A percentile compares a stretch with the other conserved stretches of the same genome.
Conservation (phyloP, 1,139 yeast species). For the Spencermartinsiella ligniputridi region DNA sequence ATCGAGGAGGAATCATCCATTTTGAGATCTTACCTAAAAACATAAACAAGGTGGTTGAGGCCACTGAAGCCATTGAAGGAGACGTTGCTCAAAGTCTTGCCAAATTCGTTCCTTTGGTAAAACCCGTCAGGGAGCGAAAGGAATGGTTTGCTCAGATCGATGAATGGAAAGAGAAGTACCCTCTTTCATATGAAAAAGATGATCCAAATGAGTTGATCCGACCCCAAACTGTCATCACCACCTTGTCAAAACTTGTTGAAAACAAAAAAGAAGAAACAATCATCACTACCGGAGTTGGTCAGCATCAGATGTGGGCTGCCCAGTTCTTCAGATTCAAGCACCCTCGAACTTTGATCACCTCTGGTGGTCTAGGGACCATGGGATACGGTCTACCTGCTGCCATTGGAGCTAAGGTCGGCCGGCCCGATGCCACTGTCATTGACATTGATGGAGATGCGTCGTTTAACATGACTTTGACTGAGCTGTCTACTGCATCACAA, state of each 20-base stretch:
- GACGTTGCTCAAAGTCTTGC: constrained; percentile 80
- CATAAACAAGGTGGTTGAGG: constrained; percentile 95
- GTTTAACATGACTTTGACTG: constrained; percentile 93
- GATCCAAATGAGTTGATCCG: constrained; percentile 65
- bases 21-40: constrained; percentile 95
- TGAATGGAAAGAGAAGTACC: constrained; percentile 83
- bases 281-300: constrained; percentile 97
- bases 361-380: constrained; percentile 99
- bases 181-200: constrained; percentile 72
- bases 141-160: constrained; percentile 74
- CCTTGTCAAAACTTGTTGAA: constrained; percentile 68
- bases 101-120: constrained; percentile 64
- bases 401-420: constrained; percentile 96
- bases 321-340: constrained; percentile 91
- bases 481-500: constrained; percentile 90
- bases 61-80: constrained; percentile 96
- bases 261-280: constrained; percentile 65
- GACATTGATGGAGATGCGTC: constrained; percentile 99
- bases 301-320: constrained; percentile 99
- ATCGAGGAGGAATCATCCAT: constrained; percentile 93
- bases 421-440: constrained; percentile 89
- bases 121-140: constrained; percentile 56
- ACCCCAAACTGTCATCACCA: constrained; percentile 86
- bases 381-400: constrained; percentile 97
- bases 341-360: constrained; percentile 90